A percentile compares a stretch with the other conserved stretches of the same genome.
phyloP scores from a whole-genome alignment of 2,329 filamentous ascomycete species.

The Davidsoniella australis region DNA sequence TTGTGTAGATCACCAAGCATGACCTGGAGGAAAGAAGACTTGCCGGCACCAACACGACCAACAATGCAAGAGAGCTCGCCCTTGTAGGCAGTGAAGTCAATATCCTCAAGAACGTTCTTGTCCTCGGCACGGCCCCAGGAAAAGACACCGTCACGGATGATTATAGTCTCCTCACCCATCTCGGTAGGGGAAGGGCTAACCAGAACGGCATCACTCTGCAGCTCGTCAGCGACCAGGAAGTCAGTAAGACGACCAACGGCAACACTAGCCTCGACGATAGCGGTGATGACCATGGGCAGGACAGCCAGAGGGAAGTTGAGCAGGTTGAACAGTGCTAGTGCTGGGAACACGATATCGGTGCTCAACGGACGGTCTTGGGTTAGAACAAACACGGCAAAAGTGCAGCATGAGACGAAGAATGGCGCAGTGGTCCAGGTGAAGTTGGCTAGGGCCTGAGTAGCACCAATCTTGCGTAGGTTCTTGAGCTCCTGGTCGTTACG shows the following conservation, averaged over 20 bases:
- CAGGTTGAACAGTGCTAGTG: conserved; percentile 84
- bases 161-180: conserved; percentile 68
- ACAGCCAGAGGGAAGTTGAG: conserved; percentile 89
- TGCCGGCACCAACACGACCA: conserved; percentile 84
- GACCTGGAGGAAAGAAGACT: conserved; percentile 79
- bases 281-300: conserved; percentile 92
- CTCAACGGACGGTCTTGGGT: conserved; percentile 67
- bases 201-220: conserved; percentile 69
- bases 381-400: conserved; percentile 85
- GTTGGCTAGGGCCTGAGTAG: conserved; percentile 82
- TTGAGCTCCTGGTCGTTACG: conserved; percentile 91
- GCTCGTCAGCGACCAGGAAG: conserved; percentile 74
- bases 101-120: conserved; percentile 56
- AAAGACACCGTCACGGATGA: conserved; percentile 71
- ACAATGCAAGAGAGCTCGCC: conserved; percentile 87
- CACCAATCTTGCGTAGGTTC: conserved; percentile 89
- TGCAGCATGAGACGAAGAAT: conserved; percentile 92
- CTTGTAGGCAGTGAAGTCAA: conserved; percentile 79
- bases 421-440: conserved; percentile 97
- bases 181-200: conserved; percentile 54
- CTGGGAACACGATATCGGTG: conserved; percentile 91
- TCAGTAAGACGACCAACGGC: conserved; percentile 71
- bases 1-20: conserved; percentile 90
- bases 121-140: conserved; percentile 81
- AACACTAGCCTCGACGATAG: conserved; percentile 89